phyloP scores from a whole-genome alignment of 768 basidiomycete species.

The Rhodotorula graminis region DNA sequence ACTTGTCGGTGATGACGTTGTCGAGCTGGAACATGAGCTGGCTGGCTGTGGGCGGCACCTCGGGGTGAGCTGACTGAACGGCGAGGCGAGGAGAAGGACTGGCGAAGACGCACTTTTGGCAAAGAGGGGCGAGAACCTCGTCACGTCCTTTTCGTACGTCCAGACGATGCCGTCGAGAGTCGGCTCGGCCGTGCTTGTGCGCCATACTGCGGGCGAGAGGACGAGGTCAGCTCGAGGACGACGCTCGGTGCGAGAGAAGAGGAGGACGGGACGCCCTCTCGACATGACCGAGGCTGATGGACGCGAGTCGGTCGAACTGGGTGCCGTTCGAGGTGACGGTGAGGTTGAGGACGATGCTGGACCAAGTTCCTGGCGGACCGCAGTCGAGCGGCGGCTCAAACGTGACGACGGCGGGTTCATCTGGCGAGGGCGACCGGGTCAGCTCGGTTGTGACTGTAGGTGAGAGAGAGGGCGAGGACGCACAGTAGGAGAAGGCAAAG shows the following conservation, averaged over 20 bases:
- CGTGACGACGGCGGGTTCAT: conserved; percentile 4
- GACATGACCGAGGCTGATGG: conserved; percentile 9
- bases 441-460: background rate
- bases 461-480: background rate
- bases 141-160: conserved; percentile 5
- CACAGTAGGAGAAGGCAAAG: conserved; percentile 19
- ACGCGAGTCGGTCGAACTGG: conserved; percentile 19
- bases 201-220: conserved; percentile 9
- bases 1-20: conserved; percentile 11
- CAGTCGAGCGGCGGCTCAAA: conserved; percentile 6
- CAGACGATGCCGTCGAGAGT: conserved; percentile 19
- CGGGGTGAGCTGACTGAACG: too few relatives aligned
- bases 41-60: background rate
- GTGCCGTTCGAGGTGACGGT: conserved; percentile 21
- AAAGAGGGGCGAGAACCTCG: conserved; percentile 1
- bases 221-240: too few relatives aligned
- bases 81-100: too few relatives aligned
- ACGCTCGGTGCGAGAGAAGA: background rate
- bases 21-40: conserved; percentile 16
- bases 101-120: background rate
- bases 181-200: conserved; percentile 24
- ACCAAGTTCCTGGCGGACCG: background rate
- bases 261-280: background rate
- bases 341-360: conserved; percentile 12
- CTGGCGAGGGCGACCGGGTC: background rate